Base-by-base conservation (phyloP, 768 basidiomycete species). In the Boletus subparvulus region DNA sequence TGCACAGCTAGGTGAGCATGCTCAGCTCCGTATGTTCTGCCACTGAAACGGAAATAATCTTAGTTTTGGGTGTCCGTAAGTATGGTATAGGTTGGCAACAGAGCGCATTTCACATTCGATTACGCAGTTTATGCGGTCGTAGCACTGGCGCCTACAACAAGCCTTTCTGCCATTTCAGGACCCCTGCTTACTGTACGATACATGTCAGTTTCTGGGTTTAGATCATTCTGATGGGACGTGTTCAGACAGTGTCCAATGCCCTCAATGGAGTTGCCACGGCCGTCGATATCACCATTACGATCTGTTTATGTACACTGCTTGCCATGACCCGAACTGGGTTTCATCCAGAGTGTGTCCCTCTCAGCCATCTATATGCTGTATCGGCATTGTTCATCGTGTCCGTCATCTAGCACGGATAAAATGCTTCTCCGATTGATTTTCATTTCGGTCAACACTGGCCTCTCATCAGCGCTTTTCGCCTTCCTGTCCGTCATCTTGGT, bases 341-440 rank as follows among this genome's bases (percentile, higher is more conserved):
- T 30, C 30, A 30, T 47, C 35, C 33, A 52, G 50, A 54, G 66
- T 68, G 35, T 14, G 65, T 60, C 30, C 28, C 13, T 17, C 6
- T 8, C 36, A 13, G 16, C 7, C 14, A 10, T 30, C 30, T 30
- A 30, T 30, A n/a, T 26, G 37, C 4, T 19, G 37, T 39, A 28
- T 40, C 44, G 45, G 11, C 47, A 14, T 36, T 11, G 36, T 40
- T 47, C 48, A 30, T 51, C 52, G 47, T 41, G 56, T 17, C 14
- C 8, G 7, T 50, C 49, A 32, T 46, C 39, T 37, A 69, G 66
- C 47, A 69, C 65, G 26, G 68, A 67, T 48, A 61, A 40, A 17
- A 65, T 64, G 57, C 53, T 68, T 60, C 52, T 52, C 28, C 60
- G 67, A 17, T 8, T 69, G 55, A 65, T 69, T 39, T 56, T 69